Conservation (phyloP, 192 early-diverging fungal species). For the Chytriomyces confervae region DNA sequence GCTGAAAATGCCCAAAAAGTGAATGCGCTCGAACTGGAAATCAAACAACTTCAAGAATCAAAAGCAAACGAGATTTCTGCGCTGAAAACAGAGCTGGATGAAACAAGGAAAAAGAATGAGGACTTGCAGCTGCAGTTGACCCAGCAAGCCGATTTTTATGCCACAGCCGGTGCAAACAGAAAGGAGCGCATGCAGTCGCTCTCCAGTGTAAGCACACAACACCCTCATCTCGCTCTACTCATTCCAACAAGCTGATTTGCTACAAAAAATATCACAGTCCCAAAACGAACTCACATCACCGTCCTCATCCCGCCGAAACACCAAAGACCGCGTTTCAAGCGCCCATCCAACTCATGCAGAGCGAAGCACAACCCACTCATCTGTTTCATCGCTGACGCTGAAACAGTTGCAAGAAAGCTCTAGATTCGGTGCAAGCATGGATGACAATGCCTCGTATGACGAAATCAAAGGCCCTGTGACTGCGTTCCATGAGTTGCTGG, state of each 20-base stretch:
- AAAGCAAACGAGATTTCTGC: background rate
- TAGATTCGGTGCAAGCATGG: background rate
- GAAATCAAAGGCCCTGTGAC: background rate
- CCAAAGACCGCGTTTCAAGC: too few relatives aligned
- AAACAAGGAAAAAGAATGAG: background rate
- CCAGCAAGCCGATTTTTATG: background rate
- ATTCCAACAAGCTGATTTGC: too few relatives aligned
- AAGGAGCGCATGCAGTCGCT: background rate
- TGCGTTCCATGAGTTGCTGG: background rate
- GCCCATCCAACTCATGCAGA: background rate
- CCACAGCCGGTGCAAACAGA: background rate
- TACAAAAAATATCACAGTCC: too few relatives aligned
- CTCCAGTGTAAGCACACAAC: too few relatives aligned
- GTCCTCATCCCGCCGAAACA: too few relatives aligned
- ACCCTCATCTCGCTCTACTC: too few relatives aligned
- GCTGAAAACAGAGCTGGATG: background rate
- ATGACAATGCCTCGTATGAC: background rate
- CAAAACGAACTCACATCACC: too few relatives aligned
- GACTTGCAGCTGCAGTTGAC: background rate
- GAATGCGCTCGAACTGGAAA: too few relatives aligned
- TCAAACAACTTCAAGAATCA: background rate
- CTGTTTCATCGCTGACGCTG: background rate
- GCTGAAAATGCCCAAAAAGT: too few relatives aligned
- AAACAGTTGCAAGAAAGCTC: background rate
- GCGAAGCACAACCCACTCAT: background rate